Evolutionary conservation across 2,329 filamentous ascomycete genomes (phyloP).

Genomic region (Penicillium freii): DNA sequence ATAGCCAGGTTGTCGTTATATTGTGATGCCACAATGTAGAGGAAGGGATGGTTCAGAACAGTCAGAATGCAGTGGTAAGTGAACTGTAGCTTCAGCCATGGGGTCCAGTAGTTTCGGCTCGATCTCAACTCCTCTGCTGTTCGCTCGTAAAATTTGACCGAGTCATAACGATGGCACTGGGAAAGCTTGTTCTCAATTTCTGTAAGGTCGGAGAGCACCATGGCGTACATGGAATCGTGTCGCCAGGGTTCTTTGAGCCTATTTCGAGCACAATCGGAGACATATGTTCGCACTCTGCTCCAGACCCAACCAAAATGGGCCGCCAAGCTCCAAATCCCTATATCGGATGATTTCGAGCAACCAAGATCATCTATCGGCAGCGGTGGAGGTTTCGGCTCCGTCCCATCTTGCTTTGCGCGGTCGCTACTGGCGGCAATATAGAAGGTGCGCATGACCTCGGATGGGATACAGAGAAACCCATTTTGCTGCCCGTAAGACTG

Average conservation of each 20-base stretch:
- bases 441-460: conserved; percentile 42
- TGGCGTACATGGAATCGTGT: conserved; percentile 53
- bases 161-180: conserved; percentile 54
- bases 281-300: conserved; percentile 47
- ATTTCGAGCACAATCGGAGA: conserved; percentile 50
- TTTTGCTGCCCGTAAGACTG: conserved; percentile 52
- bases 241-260: conserved; percentile 53
- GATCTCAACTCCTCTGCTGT: conserved; percentile 47
- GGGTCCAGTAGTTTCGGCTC: conserved; percentile 52
- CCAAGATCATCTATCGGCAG: conserved; percentile 49
- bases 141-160: conserved; percentile 53
- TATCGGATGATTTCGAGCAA: conserved; percentile 40
- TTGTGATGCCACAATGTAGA: conserved; percentile 54
- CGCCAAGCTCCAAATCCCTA: conserved; percentile 53
- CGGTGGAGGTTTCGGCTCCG: conserved; percentile 41
- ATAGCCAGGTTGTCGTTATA: conserved; percentile 54
- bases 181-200: conserved; percentile 49
- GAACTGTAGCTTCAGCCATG: conserved; percentile 55
- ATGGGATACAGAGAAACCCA: conserved; percentile 44
- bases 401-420: conserved; percentile 23
- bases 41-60: conserved; percentile 54
- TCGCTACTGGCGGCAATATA: conserved; percentile 27
- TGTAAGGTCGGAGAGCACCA: conserved; percentile 52
- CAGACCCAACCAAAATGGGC: conserved; percentile 54
- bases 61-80: conserved; percentile 54